Evolutionary conservation across 2,329 filamentous ascomycete genomes (phyloP).

Genomic region (Metarhizium anisopliae): DNA sequence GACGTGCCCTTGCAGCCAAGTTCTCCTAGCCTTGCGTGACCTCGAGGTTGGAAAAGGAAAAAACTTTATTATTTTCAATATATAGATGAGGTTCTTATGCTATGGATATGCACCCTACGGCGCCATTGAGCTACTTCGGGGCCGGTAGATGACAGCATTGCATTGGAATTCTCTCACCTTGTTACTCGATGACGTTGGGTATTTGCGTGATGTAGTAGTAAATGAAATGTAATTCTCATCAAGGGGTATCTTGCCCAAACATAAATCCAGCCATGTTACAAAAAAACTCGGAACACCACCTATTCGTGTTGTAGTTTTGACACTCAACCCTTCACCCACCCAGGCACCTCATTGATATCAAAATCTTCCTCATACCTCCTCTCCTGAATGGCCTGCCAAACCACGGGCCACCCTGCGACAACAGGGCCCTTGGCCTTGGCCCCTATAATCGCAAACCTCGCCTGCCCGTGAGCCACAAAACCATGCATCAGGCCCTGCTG

Average conservation of each 20-base stretch:
- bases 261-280: not conserved
- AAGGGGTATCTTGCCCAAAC: not conserved
- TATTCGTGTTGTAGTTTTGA: too few relatives aligned
- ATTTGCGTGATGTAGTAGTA: not conserved
- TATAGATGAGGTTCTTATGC: not conserved
- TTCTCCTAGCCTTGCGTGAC: not conserved
- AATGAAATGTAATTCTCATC: not conserved
- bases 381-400: constrained; percentile 59
- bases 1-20: too few relatives aligned
- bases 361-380: constrained; percentile 49
- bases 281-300: not conserved
- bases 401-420: constrained; percentile 64
- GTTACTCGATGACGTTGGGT: too few relatives aligned
- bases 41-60: too few relatives aligned
- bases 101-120: constrained; percentile 4
- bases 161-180: too few relatives aligned
- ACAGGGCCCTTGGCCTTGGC: constrained; percentile 58
- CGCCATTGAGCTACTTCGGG: not conserved
- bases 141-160: too few relatives aligned
- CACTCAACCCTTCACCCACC: constrained; percentile 54
- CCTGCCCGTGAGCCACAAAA: constrained; percentile 69
- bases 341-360: constrained; percentile 60
- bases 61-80: too few relatives aligned
- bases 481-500: constrained; percentile 75
- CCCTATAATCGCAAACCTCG: constrained; percentile 74